Evolutionary conservation across 495 filamentous ascomycete species (phyloP).

Genomic region (Penicillium mononematosum): DNA sequence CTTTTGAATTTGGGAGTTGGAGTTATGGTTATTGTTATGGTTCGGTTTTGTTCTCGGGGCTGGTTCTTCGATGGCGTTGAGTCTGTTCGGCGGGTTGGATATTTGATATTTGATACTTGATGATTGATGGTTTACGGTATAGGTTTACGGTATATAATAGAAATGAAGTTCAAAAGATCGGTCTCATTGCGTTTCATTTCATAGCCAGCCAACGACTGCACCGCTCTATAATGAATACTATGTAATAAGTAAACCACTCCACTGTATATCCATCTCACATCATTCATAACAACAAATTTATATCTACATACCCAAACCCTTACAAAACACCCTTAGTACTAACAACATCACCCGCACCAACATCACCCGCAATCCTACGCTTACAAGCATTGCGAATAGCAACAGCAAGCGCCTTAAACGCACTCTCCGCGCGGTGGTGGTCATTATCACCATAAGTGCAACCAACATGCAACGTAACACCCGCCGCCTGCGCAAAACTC

Average conservation of each 20-base stretch:
- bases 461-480: slow-evolving; percentile 92
- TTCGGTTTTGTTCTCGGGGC: slow-evolving; percentile 5
- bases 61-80: slow-evolving; percentile 11
- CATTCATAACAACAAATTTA: neutral
- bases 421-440: slow-evolving; percentile 94
- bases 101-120: neutral
- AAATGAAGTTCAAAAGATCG: neutral
- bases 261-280: slow-evolving; percentile 2
- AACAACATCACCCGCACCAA: slow-evolving; percentile 83
- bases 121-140: neutral
- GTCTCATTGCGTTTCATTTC: neutral
- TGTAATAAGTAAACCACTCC: neutral
- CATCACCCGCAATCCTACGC: slow-evolving; percentile 66
- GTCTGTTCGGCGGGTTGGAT: neutral
- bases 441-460: slow-evolving; percentile 87
- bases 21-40: neutral
- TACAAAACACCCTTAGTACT: slow-evolving; percentile 89
- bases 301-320: neutral
- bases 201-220: neutral
- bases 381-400: slow-evolving; percentile 74
- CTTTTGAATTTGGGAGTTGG: neutral
- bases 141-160: neutral
- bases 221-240: neutral
- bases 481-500: slow-evolving; percentile 86
- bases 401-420: slow-evolving; percentile 93